Evolutionary conservation across 2,329 filamentous ascomycete species (phyloP), one percentile per base, ranked within the genome.

Genomic region (Claviceps monticola): DNA sequence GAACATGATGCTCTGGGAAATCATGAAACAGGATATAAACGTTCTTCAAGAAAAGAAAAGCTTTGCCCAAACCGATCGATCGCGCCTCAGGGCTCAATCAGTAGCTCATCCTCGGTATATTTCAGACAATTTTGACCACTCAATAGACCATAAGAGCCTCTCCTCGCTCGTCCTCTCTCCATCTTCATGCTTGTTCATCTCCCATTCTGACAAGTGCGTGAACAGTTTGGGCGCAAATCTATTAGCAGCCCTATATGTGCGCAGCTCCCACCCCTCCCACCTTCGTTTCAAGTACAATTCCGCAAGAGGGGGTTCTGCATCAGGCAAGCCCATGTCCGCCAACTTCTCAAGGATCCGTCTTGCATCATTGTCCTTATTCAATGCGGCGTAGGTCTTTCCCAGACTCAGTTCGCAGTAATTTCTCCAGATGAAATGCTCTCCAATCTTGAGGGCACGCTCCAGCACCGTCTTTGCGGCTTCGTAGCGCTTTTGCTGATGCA

Each of bases 81-180:
- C 29, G 29, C 29, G 29, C 29, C 6, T 23, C 39, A 21, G 44
- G 37, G 17, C 11, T 34, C 26, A 17, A 45, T 50, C 49, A 67
- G 43, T 59, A 57, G 46, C 55, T 55, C 13, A 47, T 57, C 52
- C 56, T 3, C 47, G 41, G 47, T 66, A 59, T 11, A 59, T 11
- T 29, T 34, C 29, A 3, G 61, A 64, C 41, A 68, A 51, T 17
- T 59, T 60, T n/a, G 62, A 58, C 61, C 65, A 68, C 55, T 68
- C 66, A 57, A 60, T 55, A 11, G 63, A 65, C 66, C 64, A 68
- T 5, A 56, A 57, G 19, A 55, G 48, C 14, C 57, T 54, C 2
- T 65, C 57, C 36, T 56, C 57, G 4, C 51, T 45, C 38, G 48
- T 46, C 47, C 39, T 53, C 19, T 51, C 48, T 38, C 54, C 26